Base-by-base conservation (phyloP, 257 asterid species). In the Solanum pimpinellifolium region DNA sequence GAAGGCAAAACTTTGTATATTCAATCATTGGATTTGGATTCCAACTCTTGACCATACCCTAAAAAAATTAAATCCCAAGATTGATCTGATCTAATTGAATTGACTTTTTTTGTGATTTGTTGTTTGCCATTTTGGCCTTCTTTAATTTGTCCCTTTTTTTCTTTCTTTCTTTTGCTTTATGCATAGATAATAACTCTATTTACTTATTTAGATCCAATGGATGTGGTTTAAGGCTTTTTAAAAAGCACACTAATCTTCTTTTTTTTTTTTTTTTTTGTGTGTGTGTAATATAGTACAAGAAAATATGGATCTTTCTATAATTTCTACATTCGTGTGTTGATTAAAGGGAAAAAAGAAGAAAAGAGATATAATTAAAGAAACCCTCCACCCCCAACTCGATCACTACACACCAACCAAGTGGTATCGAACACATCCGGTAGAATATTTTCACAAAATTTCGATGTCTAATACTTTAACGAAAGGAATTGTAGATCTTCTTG, bases 1-100 rank as follows among this genome's bases (percentile, higher is more conserved):
- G 92, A 89, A 69, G 91, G 87, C 91, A 89, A 85, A 86, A 87
- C 89, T 89, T 94, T 90, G 89, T 78, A 84, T 47, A 88, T 90
- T 90, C 92, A 94, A 93, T 96, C 89, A 94, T 94, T 92, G 93
- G 91, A 92, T 92, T 93, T 94, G 88, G 92, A 94, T 94, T 93
- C 96, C 68, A 85, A 18, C 68, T 16, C 85, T 78, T 46, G 84
- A 90, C 33, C 96, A 88, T 86, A 89, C 60, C 83, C 95, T 96
- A 49, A 82, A 94, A 92, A 94, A 92, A 69, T 69, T 69, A 69
- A 29, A 91, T 93, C 85, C 84, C 83, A 90, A 87, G 90, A 89
- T 85, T 92, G 91, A 91, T 93, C 90, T 88, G 89, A 91, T 95
- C 91, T 69, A 47, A 47, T 86, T 77, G 83, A 89, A 88, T 88